Percentiles rank a stretch among this genome's conserved stretches.
Evolutionary conservation across 2,329 filamentous ascomycete genomes (phyloP).

Genomic region (Fusarium sambucinum): DNA sequence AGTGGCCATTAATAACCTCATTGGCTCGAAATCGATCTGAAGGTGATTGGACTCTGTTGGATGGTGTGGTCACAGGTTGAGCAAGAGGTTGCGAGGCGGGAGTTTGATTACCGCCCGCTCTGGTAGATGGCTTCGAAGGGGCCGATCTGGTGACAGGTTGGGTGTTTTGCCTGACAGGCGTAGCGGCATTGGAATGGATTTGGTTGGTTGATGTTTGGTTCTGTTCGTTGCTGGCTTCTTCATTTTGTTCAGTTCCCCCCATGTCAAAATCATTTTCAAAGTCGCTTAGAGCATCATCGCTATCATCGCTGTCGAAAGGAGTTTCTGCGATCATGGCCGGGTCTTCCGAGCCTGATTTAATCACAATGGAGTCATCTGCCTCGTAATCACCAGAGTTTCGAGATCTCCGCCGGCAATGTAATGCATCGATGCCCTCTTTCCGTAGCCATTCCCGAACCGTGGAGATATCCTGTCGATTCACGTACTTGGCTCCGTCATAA

Average conservation of each 20-base stretch:
- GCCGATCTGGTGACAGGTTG: too few species aligned
- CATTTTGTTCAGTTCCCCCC: not conserved
- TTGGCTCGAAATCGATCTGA: not conserved
- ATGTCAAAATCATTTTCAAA: not conserved
- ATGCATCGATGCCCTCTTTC: not conserved
- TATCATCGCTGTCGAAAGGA: not conserved
- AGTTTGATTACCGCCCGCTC: not conserved
- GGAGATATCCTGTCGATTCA: constrained; percentile 1
- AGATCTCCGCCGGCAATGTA: too few species aligned
- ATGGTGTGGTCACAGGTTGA: not conserved
- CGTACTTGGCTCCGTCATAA: not conserved
- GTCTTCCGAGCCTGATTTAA: rapidly evolving
- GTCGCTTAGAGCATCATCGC: not conserved
- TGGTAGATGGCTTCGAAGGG: not conserved
- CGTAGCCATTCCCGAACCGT: constrained; percentile 1
- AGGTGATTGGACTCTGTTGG: not conserved
- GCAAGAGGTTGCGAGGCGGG: not conserved
- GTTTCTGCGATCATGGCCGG: not conserved
- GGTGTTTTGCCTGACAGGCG: not conserved
- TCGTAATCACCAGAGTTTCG: not conserved
- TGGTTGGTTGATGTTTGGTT: not conserved
- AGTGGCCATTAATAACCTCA: not conserved
- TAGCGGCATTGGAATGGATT: too few species aligned
- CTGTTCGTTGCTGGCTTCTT: not conserved
- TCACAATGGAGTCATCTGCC: not conserved